Percentiles rank a stretch among this genome's conserved stretches.
Evolutionary conservation across 2,329 filamentous ascomycete species (phyloP).

Genomic region (Colletotrichum costaricense): DNA sequence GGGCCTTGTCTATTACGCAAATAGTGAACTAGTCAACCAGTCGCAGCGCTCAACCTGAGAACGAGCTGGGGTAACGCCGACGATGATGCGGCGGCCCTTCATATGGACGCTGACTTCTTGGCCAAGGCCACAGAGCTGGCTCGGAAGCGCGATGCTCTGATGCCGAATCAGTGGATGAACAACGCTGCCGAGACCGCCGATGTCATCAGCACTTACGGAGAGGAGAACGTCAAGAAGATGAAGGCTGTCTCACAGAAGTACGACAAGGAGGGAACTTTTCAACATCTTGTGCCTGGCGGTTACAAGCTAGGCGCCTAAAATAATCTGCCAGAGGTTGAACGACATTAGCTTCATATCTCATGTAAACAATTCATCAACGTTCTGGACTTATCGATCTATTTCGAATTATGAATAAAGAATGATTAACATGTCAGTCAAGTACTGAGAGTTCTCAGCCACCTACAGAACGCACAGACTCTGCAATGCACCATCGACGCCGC

Average conservation of each 20-base stretch:
- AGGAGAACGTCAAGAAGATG: slow-evolving; percentile 43
- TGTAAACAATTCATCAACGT: too few species aligned
- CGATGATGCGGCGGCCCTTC: slow-evolving; percentile 16
- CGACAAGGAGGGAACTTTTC: slow-evolving; percentile 46
- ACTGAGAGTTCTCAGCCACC: too few species aligned
- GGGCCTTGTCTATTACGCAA: neutral
- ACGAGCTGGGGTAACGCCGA: slow-evolving; percentile 10
- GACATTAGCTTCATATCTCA: too few species aligned
- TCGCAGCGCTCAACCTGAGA: slow-evolving; percentile 21
- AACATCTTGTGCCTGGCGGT: slow-evolving; percentile 37
- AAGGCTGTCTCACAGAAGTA: slow-evolving; percentile 44
- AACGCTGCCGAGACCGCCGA: slow-evolving; percentile 45
- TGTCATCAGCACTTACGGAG: slow-evolving; percentile 46
- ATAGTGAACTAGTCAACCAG: neutral
- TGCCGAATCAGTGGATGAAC: slow-evolving; percentile 46
- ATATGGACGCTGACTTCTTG: slow-evolving; percentile 12
- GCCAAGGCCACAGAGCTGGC: slow-evolving; percentile 16
- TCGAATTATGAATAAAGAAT: too few species aligned
- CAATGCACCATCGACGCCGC: too few species aligned
- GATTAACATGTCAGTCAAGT: too few species aligned
- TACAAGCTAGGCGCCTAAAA: slow-evolving; percentile 23
- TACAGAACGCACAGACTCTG: too few species aligned
- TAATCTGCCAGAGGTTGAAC: too few species aligned
- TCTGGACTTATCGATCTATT: too few species aligned
- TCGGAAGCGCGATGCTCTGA: slow-evolving; percentile 38